Conservation (phyloP, 345 rosid species). For the Syzygium aqueum region DNA sequence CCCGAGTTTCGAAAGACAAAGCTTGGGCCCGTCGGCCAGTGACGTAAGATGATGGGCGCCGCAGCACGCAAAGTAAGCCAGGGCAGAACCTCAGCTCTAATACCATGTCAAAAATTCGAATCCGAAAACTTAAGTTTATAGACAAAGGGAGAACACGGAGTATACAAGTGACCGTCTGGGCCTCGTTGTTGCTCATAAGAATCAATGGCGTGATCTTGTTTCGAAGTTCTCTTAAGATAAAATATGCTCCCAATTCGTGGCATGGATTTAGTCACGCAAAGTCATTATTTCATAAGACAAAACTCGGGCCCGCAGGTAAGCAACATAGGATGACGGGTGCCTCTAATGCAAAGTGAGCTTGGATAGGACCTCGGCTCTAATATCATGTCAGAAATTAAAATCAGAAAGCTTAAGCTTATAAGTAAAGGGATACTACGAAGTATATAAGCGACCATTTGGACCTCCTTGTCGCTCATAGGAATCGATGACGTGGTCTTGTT, state of each 20-base stretch:
- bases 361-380: neutral
- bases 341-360: neutral
- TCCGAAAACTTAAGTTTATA: neutral
- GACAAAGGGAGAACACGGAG: neutral
- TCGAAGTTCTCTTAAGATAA: too few species aligned
- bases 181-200: too few species aligned
- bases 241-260: too few species aligned
- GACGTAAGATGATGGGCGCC: neutral
- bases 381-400: neutral
- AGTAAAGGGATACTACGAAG: rapidly evolving
- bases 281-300: neutral
- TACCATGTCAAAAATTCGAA: neutral
- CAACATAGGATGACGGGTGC: neutral
- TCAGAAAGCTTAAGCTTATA: neutral
- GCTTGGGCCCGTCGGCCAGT: neutral
- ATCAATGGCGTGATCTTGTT: too few species aligned
- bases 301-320: neutral
- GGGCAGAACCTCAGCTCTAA: too few species aligned
- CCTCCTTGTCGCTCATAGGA: neutral
- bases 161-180: neutral
- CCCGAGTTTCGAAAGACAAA: neutral
- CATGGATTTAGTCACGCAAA: too few species aligned
- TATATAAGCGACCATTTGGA: neutral
- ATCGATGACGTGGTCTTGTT: neutral
- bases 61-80: neutral